A percentile compares a stretch with the other conserved stretches of the same genome.
These are phyloP conservation scores for Zygotorulaspora danielsina DNA, from an alignment of 805 yeast genomes.

Conservation along the genomic window DNA sequence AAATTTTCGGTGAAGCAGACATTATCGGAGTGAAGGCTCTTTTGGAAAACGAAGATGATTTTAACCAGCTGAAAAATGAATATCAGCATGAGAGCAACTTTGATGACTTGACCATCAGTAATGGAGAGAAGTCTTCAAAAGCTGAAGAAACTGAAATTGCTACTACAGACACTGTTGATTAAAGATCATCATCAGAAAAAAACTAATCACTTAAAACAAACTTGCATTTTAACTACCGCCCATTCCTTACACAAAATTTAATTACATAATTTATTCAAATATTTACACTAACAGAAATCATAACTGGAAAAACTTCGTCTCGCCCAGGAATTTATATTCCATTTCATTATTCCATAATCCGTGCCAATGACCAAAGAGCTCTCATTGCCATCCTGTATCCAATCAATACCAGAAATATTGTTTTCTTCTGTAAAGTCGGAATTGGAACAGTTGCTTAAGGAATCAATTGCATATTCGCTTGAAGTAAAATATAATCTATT, in stretches of 20 bases:
- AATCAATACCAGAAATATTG: constrained; percentile 60
- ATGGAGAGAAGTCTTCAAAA: constrained; percentile 14
- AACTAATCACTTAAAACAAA: neutral
- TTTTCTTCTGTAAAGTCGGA: constrained; percentile 34
- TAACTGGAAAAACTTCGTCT: constrained; percentile 58
- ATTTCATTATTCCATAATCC: constrained; percentile 61
- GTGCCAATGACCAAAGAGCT: constrained; percentile 56
- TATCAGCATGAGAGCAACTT: constrained; percentile 31
- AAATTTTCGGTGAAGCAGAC: constrained; percentile 70
- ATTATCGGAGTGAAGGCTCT: constrained; percentile 78
- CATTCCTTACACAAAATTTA: neutral
- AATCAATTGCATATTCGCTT: constrained; percentile 11
- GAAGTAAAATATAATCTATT: constrained; percentile 10
- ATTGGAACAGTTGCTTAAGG: constrained; percentile 11
- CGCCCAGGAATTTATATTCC: constrained; percentile 65
- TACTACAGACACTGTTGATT: constrained; percentile 43
- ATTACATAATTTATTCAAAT: neutral
- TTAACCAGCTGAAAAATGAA: constrained; percentile 49
- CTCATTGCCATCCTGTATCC: constrained; percentile 49
- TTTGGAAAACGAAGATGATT: constrained; percentile 68
- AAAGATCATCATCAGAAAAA: neutral
- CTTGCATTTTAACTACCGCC: neutral
- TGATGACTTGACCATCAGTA: constrained; percentile 21
- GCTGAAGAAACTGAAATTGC: constrained; percentile 13
- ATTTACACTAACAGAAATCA: constrained; percentile 37